Base-by-base conservation (phyloP, 345 rosid species). In the Eucalyptus cloeziana region DNA sequence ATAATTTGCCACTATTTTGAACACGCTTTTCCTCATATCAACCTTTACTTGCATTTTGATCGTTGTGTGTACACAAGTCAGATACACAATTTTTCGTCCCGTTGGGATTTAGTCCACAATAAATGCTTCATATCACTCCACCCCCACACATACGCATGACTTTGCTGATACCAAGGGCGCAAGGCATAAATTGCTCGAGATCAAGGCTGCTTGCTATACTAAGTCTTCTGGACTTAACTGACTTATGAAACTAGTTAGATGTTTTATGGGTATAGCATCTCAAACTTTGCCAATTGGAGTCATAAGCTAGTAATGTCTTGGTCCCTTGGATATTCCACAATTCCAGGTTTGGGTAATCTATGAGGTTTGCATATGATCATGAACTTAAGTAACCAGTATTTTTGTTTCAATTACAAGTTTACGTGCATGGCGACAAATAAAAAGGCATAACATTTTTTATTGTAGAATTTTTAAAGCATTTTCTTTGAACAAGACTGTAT, bases 21-120 rank as follows among this genome's bases (percentile, higher is more conserved):
- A 25, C 31, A 60, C 0, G 0, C 8, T 3, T 30, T 13, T 27
- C 33, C 33, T 60, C 16, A 7, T 13, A 60, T 60, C 1, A 27
- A 13, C 16, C 31, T 27, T 60, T 60, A 0, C 69, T 27, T 60
- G 69, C 31, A 60, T 60, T 60, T 60, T 60, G 16, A 27, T 27
- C 16, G 8, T 13, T 6, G 33, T 30, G 31, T 27, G 69, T 12
- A 60, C 33, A 13, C 14, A 13, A 27, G 31, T 30, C 15, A 60
- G 0, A 27, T 30, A 27, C 69, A 30, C 31, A 60, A 60, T 12
- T 13, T 27, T 60, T 60, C 15, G 4, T 60, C 17, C 31, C 1
- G 4, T 27, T 27, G 69, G 31, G 69, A 27, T 60, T 12, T 27
- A 60, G 16, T 1, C 8, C 33, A 13, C 0, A 12, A 27, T 51